Conservation (phyloP, 805 yeast genomes). For the Candida alai region DNA sequence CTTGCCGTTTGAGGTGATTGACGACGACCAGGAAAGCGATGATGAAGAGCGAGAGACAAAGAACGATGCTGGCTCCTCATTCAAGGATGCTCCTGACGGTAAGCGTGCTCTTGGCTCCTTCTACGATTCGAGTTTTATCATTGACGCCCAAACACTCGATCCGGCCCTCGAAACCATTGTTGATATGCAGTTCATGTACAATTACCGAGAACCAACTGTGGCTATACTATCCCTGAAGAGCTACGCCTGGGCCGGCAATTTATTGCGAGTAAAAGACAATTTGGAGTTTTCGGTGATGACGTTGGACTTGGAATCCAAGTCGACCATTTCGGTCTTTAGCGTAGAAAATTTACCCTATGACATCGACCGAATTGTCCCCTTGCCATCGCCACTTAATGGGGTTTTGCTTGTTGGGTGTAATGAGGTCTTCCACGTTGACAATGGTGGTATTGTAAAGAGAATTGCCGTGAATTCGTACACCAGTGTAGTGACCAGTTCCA, state of each 20-base stretch:
- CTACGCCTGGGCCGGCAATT: conserved; percentile 76
- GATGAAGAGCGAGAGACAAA: conserved; percentile 22
- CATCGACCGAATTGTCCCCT: conserved; percentile 57
- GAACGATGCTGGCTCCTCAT: conserved; percentile 10
- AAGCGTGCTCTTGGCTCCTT: conserved; percentile 16
- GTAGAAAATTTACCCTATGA: conserved; percentile 72
- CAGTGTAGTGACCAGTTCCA: conserved; percentile 29
- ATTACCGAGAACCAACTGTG: conserved; percentile 79
- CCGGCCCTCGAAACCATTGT: conserved; percentile 57
- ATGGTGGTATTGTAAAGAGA: conserved; percentile 65
- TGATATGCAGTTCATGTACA: conserved; percentile 67
- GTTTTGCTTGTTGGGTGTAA: conserved; percentile 68
- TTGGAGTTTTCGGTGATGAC: conserved; percentile 60
- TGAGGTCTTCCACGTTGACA: conserved; percentile 73
- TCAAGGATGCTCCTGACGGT: conserved; percentile 3
- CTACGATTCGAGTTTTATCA: conserved; percentile 53
- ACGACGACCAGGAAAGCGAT: conserved; percentile 35
- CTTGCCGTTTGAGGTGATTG: conserved; percentile 56
- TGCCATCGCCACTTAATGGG: conserved; percentile 67
- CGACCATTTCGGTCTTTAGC: conserved; percentile 65
- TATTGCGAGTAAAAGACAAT: conserved; percentile 60
- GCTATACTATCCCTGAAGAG: conserved; percentile 56
- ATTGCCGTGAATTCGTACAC: conserved; percentile 59
- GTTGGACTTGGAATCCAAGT: conserved; percentile 53
- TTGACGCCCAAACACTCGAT: conserved; percentile 56